Evolutionary conservation across 192 early-diverging fungal genomes (phyloP).

Genomic region (Podila verticillata): DNA sequence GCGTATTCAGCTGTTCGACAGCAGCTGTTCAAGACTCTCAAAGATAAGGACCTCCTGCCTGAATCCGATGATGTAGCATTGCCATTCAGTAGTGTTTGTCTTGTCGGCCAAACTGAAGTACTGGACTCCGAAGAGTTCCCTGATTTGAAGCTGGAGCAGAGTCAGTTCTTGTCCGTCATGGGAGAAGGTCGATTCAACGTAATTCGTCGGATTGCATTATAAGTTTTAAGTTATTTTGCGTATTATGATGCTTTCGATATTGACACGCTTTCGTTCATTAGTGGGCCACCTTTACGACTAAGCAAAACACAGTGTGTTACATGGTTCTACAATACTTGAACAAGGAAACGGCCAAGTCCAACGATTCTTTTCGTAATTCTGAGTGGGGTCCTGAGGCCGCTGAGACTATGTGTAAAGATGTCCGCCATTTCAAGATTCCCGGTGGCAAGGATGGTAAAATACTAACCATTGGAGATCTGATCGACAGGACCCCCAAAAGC

Average conservation of each 20-base stretch:
- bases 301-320: constrained; percentile 3
- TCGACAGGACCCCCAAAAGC: constrained; percentile 11
- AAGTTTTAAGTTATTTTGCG: neutral
- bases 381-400: constrained; percentile 38
- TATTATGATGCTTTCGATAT: neutral
- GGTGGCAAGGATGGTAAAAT: neutral
- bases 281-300: constrained; percentile 18
- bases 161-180: neutral
- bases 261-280: neutral
- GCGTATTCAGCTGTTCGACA: neutral
- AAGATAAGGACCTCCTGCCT: neutral
- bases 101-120: neutral
- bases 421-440: constrained; percentile 11
- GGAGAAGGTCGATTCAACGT: too few relatives aligned
- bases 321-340: constrained; percentile 10
- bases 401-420: constrained; percentile 11
- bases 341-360: neutral
- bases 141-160: too few relatives aligned
- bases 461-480: constrained; percentile 9
- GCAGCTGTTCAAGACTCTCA: neutral
- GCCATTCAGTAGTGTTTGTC: neutral
- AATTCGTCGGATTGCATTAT: neutral
- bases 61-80: neutral
- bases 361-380: constrained; percentile 21
- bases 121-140: neutral